Conservation (phyloP, 305 asterid species). For the Withania somnifera region DNA sequence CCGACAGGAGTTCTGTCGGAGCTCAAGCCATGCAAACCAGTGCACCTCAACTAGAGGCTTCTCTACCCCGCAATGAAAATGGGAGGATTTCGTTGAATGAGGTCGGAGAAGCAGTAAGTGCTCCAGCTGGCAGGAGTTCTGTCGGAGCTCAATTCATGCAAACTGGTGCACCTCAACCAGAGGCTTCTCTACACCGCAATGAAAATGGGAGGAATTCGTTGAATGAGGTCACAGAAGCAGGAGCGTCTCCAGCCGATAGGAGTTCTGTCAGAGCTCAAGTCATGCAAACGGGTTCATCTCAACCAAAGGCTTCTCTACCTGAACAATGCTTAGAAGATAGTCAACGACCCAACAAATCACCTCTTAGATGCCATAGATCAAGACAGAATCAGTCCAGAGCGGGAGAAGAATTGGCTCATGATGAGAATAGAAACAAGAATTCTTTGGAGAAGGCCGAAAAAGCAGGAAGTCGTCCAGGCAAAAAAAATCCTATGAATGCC, state of each 20-base stretch:
- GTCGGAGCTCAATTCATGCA: background rate
- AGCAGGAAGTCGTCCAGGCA: constrained; percentile 13
- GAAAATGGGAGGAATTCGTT: constrained; percentile 14
- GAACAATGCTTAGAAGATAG: constrained; percentile 5
- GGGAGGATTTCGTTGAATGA: constrained; percentile 15
- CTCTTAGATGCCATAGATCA: background rate
- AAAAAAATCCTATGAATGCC: background rate
- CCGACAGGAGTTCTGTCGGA: background rate
- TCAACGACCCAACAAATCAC: constrained; percentile 5
- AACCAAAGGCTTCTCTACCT: constrained; percentile 26
- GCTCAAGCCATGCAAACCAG: background rate
- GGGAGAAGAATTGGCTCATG: constrained; percentile 10
- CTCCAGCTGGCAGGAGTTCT: background rate
- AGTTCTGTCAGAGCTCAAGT: background rate
- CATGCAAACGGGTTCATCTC: background rate
- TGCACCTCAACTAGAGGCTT: constrained; percentile 12
- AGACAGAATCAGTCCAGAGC: constrained; percentile 5
- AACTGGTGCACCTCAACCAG: constrained; percentile 5
- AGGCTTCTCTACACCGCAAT: constrained; percentile 10
- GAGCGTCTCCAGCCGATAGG: background rate
- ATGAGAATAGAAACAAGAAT: constrained; percentile 12
- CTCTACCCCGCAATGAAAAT: constrained; percentile 12
- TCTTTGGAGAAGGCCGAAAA: constrained; percentile 13
- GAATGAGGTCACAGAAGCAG: constrained; percentile 9
- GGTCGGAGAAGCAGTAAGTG: background rate